Percentiles rank a stretch among this genome's conserved stretches.
phyloP scores from a whole-genome alignment of 1,139 yeast species.

The Schwanniomyces etchellsii region DNA sequence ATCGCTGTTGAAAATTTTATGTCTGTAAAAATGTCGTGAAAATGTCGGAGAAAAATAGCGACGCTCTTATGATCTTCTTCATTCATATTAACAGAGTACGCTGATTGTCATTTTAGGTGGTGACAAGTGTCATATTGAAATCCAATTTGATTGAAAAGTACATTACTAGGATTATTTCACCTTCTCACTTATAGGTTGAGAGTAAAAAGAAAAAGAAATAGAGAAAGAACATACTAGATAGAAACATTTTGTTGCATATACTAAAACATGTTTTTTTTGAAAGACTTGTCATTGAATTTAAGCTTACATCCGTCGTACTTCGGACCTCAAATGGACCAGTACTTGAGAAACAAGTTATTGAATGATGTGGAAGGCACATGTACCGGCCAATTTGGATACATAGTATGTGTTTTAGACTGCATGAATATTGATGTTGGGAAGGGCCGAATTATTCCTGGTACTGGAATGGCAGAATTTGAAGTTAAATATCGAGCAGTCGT shows the following conservation, averaged over 20 bases:
- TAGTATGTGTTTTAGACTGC: constrained; percentile 91
- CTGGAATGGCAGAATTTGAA: constrained; percentile 93
- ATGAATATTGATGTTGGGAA: constrained; percentile 94
- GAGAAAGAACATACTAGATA: too few species aligned
- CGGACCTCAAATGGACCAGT: constrained; percentile 97
- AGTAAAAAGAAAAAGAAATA: too few species aligned
- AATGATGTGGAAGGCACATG: constrained; percentile 98
- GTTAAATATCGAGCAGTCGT: constrained; percentile 96
- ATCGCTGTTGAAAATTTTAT: constrained; percentile 3
- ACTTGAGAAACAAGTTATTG: constrained; percentile 77
- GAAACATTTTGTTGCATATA: too few species aligned
- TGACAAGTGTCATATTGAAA: too few species aligned
- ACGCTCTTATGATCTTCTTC: too few species aligned
- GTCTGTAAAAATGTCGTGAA: constrained; percentile 6
- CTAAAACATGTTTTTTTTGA: constrained; percentile 45
- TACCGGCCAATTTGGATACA: constrained; percentile 97
- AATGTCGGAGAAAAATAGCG: too few species aligned
- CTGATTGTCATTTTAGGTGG: too few species aligned
- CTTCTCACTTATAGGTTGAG: too few species aligned
- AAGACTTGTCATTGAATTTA: constrained; percentile 85
- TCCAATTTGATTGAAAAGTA: too few species aligned
- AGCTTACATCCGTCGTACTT: constrained; percentile 96
- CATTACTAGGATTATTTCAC: too few species aligned
- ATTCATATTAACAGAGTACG: too few species aligned
- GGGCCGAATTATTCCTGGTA: constrained; percentile 84